Evolutionary conservation across 78 protist genomes (phyloP), one percentile per base, ranked within the genome.

Genomic region (Dictyostelium brefeldianum): DNA sequence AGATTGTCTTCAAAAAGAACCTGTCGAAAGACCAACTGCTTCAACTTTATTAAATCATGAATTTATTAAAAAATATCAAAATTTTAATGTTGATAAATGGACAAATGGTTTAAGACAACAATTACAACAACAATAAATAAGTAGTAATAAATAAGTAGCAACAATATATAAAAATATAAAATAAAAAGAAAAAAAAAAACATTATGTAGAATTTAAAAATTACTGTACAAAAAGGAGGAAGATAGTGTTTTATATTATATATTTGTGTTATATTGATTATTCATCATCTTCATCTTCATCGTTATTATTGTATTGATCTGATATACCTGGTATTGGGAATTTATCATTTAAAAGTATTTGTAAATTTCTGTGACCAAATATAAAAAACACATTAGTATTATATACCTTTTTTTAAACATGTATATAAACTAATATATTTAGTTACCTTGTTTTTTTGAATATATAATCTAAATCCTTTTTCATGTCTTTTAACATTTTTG

Each of bases 401-500:
- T 36, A 36, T 36, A 36, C 43, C 43, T 36, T 36, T 36, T 36
- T 36, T 36, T 36, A 36, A 36, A 2, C 43, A 36, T 36, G 2
- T 36, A 36, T 36, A 36, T 3, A 36, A 36, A 36, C 43, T n/a
- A 36, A 36, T 36, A 36, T 1, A 3, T 36, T 36, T 36, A 36
- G 43, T 36, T 70, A 79, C 95, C 77, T 91, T 82, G 90, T 91
- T 70, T 81, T 79, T 41, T 81, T 91, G 64, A 71, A 70, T 36
- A 91, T 91, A 59, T 73, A 81, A n/a, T 82, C 84, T 47, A 81
- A 69, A 56, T 81, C 95, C 59, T 57, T 91, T 74, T 91, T 81
- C 95, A 91, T 91, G 3, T 91, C 95, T 25, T 91, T 91, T 51
- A 91, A 51, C 95, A 91, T 81, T 47, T 79, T 91, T 59, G 95